Conservation (phyloP, 345 rosid species). For the Lumnitzera littorea region DNA sequence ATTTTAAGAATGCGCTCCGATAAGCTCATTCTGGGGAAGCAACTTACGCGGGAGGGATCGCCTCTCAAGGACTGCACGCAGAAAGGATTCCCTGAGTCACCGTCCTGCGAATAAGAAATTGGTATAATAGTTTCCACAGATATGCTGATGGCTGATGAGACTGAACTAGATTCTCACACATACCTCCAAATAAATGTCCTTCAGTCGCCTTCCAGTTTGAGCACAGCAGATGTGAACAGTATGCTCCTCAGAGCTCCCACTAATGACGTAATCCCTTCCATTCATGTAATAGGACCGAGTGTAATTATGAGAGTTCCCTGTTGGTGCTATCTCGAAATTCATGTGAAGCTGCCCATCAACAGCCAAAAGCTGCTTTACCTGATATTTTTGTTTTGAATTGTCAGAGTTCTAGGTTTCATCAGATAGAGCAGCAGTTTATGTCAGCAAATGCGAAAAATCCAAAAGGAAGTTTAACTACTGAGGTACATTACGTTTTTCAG, state of each 20-base stretch:
- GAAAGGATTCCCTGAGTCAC: slow-evolving; percentile 32
- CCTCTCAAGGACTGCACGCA: slow-evolving; percentile 53
- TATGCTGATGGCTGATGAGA: too few species aligned
- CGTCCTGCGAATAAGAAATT: slow-evolving; percentile 7
- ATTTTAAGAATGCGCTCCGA: background rate
- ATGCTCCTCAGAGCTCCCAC: slow-evolving; percentile 51
- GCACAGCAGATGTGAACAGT: slow-evolving; percentile 41
- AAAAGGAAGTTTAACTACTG: too few species aligned
- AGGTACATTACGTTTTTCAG: too few species aligned
- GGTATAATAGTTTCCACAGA: background rate
- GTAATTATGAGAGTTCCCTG: slow-evolving; percentile 43
- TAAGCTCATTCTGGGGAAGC: background rate
- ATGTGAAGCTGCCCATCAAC: slow-evolving; percentile 42
- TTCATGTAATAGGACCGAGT: slow-evolving; percentile 52
- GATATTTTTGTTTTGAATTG: background rate
- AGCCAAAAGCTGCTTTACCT: slow-evolving; percentile 24
- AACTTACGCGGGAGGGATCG: slow-evolving; percentile 49
- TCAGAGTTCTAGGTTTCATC: background rate
- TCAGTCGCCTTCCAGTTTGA: slow-evolving; percentile 49
- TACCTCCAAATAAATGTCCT: slow-evolving; percentile 46
- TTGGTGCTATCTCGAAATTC: slow-evolving; percentile 35
- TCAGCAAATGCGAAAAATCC: too few species aligned
- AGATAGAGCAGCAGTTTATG: too few species aligned
- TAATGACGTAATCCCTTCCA: slow-evolving; percentile 48
- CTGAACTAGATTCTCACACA: background rate